Conservation (phyloP, 805 yeast genomes). For the Debaryomyces prosopidis region DNA sequence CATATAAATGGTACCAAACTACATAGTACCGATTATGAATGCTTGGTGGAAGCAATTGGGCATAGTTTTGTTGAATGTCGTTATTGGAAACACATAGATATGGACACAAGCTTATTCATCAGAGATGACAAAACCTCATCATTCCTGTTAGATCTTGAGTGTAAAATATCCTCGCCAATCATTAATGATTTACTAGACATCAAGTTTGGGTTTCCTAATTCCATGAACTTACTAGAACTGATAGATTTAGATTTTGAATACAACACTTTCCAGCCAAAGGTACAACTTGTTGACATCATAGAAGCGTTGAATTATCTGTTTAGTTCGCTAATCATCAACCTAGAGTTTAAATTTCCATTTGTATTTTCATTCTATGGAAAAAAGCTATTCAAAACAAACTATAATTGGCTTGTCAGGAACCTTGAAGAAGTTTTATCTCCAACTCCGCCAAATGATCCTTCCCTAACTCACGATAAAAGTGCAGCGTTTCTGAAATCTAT, state of each 20-base stretch:
- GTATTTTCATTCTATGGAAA: conserved; percentile 32
- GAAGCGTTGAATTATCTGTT: conserved; percentile 22
- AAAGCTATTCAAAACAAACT: conserved; percentile 21
- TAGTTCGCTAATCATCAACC: conserved; percentile 21
- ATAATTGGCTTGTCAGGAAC: conserved; percentile 11
- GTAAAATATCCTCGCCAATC: background rate
- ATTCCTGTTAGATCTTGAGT: background rate
- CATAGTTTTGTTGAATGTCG: background rate
- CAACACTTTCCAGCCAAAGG: conserved; percentile 2
- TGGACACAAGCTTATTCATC: conserved; percentile 8
- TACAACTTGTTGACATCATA: conserved; percentile 7
- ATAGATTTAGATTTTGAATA: conserved; percentile 8
- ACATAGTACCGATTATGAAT: conserved; percentile 5
- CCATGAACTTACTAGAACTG: conserved; percentile 1
- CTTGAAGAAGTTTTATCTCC: conserved; percentile 5
- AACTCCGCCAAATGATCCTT: too few relatives aligned
- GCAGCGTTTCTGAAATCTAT: background rate
- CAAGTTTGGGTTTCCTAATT: background rate
- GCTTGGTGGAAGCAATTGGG: conserved; percentile 13
- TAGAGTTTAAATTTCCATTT: conserved; percentile 30
- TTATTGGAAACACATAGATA: conserved; percentile 11
- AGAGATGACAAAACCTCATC: conserved; percentile 1
- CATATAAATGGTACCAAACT: conserved; percentile 11
- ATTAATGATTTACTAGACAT: background rate
- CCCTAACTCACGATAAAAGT: background rate